Percentiles rank a stretch among this genome's conserved stretches.
Conservation (phyloP, 2,329 filamentous ascomycete genomes). For the Drechslerella stenobrocha region DNA sequence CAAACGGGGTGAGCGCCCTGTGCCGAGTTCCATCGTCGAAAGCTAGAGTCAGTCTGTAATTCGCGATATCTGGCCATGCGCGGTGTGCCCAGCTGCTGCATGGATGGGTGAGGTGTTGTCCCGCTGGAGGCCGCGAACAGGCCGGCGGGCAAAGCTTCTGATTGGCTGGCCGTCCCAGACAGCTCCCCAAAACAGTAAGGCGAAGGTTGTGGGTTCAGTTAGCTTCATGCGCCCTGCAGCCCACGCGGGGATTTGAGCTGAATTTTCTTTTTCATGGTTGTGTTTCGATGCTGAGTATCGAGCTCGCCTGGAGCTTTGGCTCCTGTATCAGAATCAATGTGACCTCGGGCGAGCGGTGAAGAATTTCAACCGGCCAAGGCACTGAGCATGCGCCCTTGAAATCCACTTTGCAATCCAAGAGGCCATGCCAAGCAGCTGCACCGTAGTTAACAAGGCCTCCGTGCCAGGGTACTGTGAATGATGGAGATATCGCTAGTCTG, state of each 20-base stretch:
- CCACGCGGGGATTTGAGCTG: conserved; percentile 48
- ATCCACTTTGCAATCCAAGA: too few species aligned
- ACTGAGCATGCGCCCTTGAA: too few species aligned
- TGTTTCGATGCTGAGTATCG: not conserved
- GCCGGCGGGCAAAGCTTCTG: conserved; percentile 15
- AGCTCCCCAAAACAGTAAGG: conserved; percentile 29
- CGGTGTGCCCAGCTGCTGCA: not conserved
- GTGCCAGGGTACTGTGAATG: too few species aligned
- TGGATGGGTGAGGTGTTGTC: conserved; percentile 25
- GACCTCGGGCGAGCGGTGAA: too few species aligned
- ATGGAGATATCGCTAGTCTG: too few species aligned
- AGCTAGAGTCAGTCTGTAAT: too few species aligned
- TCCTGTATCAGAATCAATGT: not conserved
- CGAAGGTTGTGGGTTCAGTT: conserved; percentile 6
- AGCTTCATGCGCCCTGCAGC: conserved; percentile 1
- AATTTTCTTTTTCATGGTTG: conserved; percentile 49
- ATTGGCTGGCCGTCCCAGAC: conserved; percentile 22
- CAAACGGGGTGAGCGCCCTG: not conserved
- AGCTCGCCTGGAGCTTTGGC: conserved; percentile 7
- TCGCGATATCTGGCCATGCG: too few species aligned
- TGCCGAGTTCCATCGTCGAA: too few species aligned
- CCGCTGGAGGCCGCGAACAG: conserved; percentile 29
- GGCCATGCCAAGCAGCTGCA: too few species aligned
- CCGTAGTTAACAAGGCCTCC: too few species aligned
- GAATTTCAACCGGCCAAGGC: too few species aligned